Evolutionary conservation across 2,329 filamentous ascomycete species (phyloP).

Genomic region (Talaromyces sp.): DNA sequence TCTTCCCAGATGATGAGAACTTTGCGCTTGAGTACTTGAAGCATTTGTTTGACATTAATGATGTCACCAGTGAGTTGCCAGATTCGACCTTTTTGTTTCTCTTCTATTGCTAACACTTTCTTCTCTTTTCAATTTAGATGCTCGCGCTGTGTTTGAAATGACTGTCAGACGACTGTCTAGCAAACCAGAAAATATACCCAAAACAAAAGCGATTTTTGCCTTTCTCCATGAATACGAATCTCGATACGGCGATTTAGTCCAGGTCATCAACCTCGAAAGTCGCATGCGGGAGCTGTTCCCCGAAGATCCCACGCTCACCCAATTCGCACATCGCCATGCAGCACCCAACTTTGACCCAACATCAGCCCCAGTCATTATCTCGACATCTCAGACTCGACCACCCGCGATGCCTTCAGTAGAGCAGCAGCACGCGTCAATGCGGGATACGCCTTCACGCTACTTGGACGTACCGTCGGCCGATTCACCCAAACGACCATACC

Average conservation of each 20-base stretch:
- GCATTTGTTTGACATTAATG: conserved; percentile 84
- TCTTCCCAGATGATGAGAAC: conserved; percentile 88
- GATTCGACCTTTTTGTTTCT: conserved; percentile 11
- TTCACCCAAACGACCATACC: conserved; percentile 54
- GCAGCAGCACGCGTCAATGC: conserved; percentile 20
- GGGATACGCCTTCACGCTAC: conserved; percentile 31
- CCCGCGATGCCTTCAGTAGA: conserved; percentile 40
- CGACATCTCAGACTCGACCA: conserved; percentile 70
- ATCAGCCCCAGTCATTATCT: conserved; percentile 74
- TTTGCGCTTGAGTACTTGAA: conserved; percentile 96
- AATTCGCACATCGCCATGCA: conserved; percentile 72
- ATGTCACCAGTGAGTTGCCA: conserved; percentile 73
- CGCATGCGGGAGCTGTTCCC: conserved; percentile 94
- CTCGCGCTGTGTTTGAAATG: conserved; percentile 91
- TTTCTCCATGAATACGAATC: conserved; percentile 97
- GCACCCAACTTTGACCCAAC: conserved; percentile 74
- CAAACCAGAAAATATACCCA: conserved; percentile 66
- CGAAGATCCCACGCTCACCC: conserved; percentile 68
- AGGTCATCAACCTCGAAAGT: conserved; percentile 84
- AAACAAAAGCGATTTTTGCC: conserved; percentile 76
- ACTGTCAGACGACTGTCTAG: conserved; percentile 75
- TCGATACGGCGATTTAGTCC: conserved; percentile 83
- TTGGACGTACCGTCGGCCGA: conserved; percentile 30
- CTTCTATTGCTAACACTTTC: conserved; percentile 11
- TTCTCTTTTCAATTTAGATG: conserved; percentile 54